Evolutionary conservation across 768 basidiomycete genomes (phyloP).

Genomic region (Epithele typhae): DNA sequence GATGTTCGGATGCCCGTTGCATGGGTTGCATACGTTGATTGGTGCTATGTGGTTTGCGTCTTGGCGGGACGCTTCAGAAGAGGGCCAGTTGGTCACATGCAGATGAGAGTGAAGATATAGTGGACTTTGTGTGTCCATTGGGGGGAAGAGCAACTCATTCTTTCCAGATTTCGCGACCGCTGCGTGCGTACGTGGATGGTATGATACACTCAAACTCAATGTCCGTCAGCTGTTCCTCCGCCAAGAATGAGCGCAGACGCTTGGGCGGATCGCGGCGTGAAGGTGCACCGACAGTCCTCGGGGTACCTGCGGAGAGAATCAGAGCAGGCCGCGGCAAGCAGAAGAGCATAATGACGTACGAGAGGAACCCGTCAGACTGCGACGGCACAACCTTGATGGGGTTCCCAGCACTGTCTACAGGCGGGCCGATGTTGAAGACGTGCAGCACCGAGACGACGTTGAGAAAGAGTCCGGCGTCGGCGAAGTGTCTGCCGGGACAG

Average conservation of each 20-base stretch:
- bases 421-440: slow-evolving; percentile 7
- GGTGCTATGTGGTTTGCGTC: too few species aligned
- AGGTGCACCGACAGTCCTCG: slow-evolving; percentile 4
- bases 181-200: too few species aligned
- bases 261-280: slow-evolving; percentile 5
- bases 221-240: too few species aligned
- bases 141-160: too few species aligned
- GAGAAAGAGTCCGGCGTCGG: slow-evolving; percentile 9
- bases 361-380: neutral
- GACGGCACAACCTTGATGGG: neutral
- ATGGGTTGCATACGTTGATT: too few species aligned
- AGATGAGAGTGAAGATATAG: too few species aligned
- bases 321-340: neutral
- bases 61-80: too few species aligned
- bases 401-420: slow-evolving; percentile 1
- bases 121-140: too few species aligned
- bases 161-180: too few species aligned
- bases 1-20: too few species aligned
- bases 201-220: too few species aligned
- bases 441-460: slow-evolving; percentile 7
- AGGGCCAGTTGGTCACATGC: too few species aligned
- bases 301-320: neutral
- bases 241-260: neutral
- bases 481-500: slow-evolving; percentile 16
- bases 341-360: neutral